Evolutionary conservation across 179 eudicot genomes (phyloP).

Genomic region (Sideroxylon spinosum): DNA sequence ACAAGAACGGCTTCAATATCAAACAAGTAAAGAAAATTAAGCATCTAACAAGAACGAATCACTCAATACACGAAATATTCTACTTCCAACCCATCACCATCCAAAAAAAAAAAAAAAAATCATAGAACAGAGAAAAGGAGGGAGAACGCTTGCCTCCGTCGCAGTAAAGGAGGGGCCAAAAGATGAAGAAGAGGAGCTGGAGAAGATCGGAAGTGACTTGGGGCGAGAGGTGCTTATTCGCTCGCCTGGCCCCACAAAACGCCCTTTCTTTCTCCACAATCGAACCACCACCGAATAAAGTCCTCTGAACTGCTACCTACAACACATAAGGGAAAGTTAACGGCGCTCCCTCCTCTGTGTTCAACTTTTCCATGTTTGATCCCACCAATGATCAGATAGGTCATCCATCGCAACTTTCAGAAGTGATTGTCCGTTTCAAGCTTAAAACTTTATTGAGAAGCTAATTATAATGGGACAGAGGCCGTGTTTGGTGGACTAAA

Average conservation of each 20-base stretch:
- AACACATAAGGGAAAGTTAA: too few relatives aligned
- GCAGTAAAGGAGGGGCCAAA: not conserved
- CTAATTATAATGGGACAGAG: too few relatives aligned
- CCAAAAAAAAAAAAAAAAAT: not conserved
- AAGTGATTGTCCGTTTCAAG: too few relatives aligned
- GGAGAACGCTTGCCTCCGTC: not conserved
- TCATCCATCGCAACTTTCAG: too few relatives aligned
- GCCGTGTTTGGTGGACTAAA: too few relatives aligned
- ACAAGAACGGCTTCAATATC: not conserved
- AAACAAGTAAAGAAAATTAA: conserved; percentile 4
- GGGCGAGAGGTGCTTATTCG: not conserved
- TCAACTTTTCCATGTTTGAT: too few relatives aligned
- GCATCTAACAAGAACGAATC: not conserved
- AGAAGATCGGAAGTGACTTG: not conserved
- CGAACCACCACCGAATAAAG: not conserved
- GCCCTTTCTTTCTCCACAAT: not conserved
- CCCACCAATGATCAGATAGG: too few relatives aligned
- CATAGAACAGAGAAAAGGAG: not conserved
- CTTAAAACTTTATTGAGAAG: too few relatives aligned
- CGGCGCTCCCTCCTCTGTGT: too few relatives aligned
- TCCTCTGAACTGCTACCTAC: too few relatives aligned
- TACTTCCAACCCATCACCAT: not conserved
- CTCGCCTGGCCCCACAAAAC: not conserved
- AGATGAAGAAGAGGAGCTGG: not conserved
- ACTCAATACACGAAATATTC: not conserved